Evolutionary conservation across 208 protist species (phyloP).

Genomic region (Sergeia podlipaevii): DNA sequence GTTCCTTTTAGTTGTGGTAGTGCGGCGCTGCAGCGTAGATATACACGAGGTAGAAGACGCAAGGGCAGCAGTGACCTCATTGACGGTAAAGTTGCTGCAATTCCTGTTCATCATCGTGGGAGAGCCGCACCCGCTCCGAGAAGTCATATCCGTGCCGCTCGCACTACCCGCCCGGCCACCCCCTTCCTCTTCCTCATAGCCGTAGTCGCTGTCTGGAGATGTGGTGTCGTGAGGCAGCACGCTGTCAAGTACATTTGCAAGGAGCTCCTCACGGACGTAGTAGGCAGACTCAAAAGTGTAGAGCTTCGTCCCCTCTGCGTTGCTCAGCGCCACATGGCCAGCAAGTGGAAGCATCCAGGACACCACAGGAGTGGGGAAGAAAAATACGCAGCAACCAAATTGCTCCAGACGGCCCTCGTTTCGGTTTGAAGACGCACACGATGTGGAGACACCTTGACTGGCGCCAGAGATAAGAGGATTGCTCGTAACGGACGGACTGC

Average conservation of each 20-base stretch:
- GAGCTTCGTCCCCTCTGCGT: constrained; percentile 60
- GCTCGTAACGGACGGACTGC: constrained; percentile 12
- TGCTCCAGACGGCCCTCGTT: constrained; percentile 32
- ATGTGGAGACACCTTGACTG: background rate
- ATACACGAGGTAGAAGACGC: background rate
- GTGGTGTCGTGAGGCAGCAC: constrained; percentile 17
- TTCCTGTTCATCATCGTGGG: constrained; percentile 2
- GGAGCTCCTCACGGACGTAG: constrained; percentile 56
- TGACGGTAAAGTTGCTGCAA: background rate
- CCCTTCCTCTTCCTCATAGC: constrained; percentile 3
- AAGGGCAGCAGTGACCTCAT: background rate
- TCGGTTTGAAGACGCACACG: background rate
- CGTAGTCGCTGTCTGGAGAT: background rate
- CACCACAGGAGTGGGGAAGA: constrained; percentile 74
- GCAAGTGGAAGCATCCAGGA: constrained; percentile 78
- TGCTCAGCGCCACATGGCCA: constrained; percentile 80
- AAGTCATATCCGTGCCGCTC: too few species aligned
- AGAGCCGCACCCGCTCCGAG: background rate
- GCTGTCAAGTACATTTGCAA: constrained; percentile 35
- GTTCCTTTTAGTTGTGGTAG: too few species aligned
- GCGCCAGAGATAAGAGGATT: background rate
- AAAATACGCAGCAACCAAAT: constrained; percentile 86
- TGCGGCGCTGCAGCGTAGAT: too few species aligned
- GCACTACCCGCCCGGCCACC: too few species aligned
- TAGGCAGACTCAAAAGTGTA: constrained; percentile 70